Conservation (phyloP, 371 early-diverging fungal genomes). For the Entomophthora muscae region DNA sequence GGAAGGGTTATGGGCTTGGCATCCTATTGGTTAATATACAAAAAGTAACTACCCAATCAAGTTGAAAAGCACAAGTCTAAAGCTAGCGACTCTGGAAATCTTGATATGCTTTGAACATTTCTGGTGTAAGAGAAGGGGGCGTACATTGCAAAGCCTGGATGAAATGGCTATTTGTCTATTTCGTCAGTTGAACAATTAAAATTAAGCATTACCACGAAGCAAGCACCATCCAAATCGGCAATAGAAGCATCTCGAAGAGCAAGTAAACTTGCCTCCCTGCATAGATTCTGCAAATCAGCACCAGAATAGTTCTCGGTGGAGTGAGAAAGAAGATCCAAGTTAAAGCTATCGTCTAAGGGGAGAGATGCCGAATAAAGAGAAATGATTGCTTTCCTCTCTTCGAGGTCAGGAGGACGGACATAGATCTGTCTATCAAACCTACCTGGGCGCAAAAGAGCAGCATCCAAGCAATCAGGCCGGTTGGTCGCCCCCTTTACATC, state of each 20-base stretch:
- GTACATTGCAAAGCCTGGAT: too few relatives aligned
- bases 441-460: conserved; percentile 88
- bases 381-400: conserved; percentile 66
- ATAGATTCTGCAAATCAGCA: conserved; percentile 90
- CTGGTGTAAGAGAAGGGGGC: too few relatives aligned
- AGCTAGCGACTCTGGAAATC: too few relatives aligned
- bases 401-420: conserved; percentile 61
- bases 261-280: conserved; percentile 89
- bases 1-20: too few relatives aligned
- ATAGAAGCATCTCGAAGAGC: conserved; percentile 36
- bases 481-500: conserved; percentile 87
- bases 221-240: too few relatives aligned
- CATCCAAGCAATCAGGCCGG: conserved; percentile 89
- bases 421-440: conserved; percentile 86
- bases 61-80: too few relatives aligned
- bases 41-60: too few relatives aligned
- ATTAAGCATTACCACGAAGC: too few relatives aligned
- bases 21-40: too few relatives aligned
- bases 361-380: conserved; percentile 64
- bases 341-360: conserved; percentile 48
- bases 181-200: too few relatives aligned
- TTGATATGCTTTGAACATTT: too few relatives aligned
- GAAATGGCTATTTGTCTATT: too few relatives aligned
- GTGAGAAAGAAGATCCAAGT: conserved; percentile 43
- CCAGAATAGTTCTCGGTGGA: conserved; percentile 60